These are phyloP conservation scores for Calonectria multiphialidica DNA, from an alignment of 2,329 filamentous ascomycete species.

Conservation along the genomic window DNA sequence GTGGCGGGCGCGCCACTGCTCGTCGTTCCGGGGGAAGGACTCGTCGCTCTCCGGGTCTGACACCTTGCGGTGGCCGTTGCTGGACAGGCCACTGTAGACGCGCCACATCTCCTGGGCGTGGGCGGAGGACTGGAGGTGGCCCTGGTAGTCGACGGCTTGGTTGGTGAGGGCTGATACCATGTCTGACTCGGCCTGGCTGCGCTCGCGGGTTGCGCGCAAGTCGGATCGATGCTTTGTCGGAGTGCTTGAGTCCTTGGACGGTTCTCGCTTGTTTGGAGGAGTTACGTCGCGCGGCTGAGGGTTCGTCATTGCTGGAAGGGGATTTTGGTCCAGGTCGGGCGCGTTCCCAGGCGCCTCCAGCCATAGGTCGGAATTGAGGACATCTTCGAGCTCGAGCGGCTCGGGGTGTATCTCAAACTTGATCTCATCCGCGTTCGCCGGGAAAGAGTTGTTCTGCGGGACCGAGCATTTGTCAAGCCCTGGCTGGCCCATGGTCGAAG, in stretches of 20 bases:
- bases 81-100: slow-evolving; percentile 20
- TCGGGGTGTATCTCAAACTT: not conserved
- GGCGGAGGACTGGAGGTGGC: not conserved
- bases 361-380: not conserved
- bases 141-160: not conserved
- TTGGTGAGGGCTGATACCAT: not conserved
- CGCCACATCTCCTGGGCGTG: not conserved
- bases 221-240: not conserved
- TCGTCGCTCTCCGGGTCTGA: not conserved
- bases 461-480: not conserved
- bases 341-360: not conserved
- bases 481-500: not conserved
- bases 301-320: not conserved
- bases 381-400: not conserved
- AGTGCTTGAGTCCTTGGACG: not conserved
- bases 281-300: no score
- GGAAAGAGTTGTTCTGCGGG: not conserved
- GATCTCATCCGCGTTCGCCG: not conserved
- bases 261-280: not conserved
- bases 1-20: slow-evolving; percentile 14
- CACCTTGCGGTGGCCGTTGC: not conserved
- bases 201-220: no score
- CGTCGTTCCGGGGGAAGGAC: slow-evolving; percentile 19
- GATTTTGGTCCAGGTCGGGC: no score
- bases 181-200: not conserved